Conservation (phyloP, 441 rosid genomes). For the Gossypium davidsonii region DNA sequence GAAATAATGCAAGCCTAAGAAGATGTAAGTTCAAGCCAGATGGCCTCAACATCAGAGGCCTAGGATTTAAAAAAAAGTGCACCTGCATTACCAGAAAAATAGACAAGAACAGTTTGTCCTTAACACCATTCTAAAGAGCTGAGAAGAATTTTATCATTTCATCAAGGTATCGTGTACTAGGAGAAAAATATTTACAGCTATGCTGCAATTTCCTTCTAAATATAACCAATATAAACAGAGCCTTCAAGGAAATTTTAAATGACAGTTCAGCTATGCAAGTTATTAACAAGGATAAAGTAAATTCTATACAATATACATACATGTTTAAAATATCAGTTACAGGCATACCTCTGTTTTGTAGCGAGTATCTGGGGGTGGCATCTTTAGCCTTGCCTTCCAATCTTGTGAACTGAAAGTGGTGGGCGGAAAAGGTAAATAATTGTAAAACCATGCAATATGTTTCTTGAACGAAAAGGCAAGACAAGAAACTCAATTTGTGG, state of each 20-base stretch:
- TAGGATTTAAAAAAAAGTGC: not conserved
- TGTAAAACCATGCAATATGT: not conserved
- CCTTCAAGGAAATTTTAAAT: not conserved
- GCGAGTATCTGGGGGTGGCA: constrained; percentile 82
- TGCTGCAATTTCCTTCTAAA: not conserved
- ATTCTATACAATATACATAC: not conserved
- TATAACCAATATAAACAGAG: not conserved
- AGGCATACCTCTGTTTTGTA: constrained; percentile 67
- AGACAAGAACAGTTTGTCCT: not conserved
- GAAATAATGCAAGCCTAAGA: not conserved
- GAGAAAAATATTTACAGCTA: not conserved
- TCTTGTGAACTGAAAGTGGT: constrained; percentile 56
- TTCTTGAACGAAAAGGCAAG: not conserved
- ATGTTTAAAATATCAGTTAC: not conserved
- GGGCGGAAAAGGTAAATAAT: not conserved
- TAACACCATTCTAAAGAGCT: not conserved
- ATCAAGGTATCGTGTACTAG: not conserved
- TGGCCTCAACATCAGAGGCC: not conserved
- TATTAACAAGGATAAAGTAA: not conserved
- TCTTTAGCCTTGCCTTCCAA: constrained; percentile 80
- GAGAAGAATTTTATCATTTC: not conserved
- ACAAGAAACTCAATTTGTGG: not conserved
- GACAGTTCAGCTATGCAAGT: not conserved
- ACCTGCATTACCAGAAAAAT: not conserved
- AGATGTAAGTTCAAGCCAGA: not conserved